phyloP scores from a whole-genome alignment of 345 rosid genomes.

The Eucalyptus dawsonii region DNA sequence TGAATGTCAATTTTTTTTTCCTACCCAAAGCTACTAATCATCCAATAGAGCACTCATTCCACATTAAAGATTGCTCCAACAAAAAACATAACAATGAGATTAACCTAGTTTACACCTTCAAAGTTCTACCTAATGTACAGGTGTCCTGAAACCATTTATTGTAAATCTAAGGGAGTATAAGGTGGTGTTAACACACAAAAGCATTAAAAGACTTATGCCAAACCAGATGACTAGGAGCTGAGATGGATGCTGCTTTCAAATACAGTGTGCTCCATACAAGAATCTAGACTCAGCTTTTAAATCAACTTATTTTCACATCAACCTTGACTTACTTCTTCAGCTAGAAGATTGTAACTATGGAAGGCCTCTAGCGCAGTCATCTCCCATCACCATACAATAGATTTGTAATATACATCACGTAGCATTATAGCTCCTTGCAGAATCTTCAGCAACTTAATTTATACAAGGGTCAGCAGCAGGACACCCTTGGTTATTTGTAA shows the following conservation, averaged over 20 bases:
- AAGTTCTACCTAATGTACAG: not conserved
- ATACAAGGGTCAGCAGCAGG: not conserved
- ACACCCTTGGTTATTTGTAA: not conserved
- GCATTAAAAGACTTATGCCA: not conserved
- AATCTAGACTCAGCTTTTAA: not conserved
- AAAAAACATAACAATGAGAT: not conserved
- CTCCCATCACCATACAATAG: not conserved
- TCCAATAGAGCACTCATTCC: not conserved
- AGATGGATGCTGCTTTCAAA: not conserved
- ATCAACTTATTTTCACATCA: not conserved
- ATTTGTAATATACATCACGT: not conserved
- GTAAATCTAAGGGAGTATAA: not conserved
- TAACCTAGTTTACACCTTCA: not conserved
- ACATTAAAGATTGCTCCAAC: not conserved
- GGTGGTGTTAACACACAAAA: not conserved
- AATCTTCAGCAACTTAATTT: not conserved
- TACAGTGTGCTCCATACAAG: not conserved
- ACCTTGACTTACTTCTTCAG: not conserved
- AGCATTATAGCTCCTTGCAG: not conserved
- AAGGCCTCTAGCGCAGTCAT: not conserved
- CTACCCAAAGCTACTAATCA: not conserved
- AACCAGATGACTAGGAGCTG: not conserved
- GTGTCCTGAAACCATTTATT: not conserved
- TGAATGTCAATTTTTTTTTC: not conserved
- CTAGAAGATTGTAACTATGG: not conserved